Evolutionary conservation across 108 stramenopile genomes (phyloP).

Genomic region (Stephanodiscus triporus): DNA sequence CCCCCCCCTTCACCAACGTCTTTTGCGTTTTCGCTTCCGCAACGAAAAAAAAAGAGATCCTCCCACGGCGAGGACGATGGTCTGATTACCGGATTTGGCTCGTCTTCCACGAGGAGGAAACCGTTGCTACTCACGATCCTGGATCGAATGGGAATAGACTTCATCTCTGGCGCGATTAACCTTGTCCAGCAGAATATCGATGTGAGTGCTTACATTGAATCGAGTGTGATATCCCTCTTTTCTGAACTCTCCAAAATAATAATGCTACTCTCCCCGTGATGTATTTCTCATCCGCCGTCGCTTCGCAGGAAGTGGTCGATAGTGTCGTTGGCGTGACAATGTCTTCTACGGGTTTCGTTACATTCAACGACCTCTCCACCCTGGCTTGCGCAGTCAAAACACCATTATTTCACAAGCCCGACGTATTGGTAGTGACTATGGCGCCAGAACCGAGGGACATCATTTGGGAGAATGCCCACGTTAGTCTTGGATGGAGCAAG

Average conservation of each 20-base stretch:
- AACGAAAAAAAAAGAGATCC: conserved; percentile 4
- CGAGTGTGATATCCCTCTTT: neutral
- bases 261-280: neutral
- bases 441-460: conserved; percentile 90
- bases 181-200: conserved; percentile 47
- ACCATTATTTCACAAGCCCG: conserved; percentile 72
- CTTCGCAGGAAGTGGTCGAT: conserved; percentile 49
- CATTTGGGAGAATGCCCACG: conserved; percentile 85
- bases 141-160: conserved; percentile 42
- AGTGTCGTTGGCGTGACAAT: conserved; percentile 75
- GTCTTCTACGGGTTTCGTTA: conserved; percentile 90
- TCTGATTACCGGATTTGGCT: conserved; percentile 32
- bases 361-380: conserved; percentile 81
- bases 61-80: conserved; percentile 41
- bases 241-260: neutral
- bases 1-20: too few relatives aligned
- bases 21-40: too few relatives aligned
- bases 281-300: neutral
- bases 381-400: conserved; percentile 76
- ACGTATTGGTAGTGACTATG: conserved; percentile 60
- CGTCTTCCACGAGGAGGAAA: conserved; percentile 26
- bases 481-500: conserved; percentile 47
- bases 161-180: conserved; percentile 37
- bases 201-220: neutral
- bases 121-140: conserved; percentile 32